phyloP scores from a whole-genome alignment of 176 grass and related monocot genomes.

The Typha latifolia region DNA sequence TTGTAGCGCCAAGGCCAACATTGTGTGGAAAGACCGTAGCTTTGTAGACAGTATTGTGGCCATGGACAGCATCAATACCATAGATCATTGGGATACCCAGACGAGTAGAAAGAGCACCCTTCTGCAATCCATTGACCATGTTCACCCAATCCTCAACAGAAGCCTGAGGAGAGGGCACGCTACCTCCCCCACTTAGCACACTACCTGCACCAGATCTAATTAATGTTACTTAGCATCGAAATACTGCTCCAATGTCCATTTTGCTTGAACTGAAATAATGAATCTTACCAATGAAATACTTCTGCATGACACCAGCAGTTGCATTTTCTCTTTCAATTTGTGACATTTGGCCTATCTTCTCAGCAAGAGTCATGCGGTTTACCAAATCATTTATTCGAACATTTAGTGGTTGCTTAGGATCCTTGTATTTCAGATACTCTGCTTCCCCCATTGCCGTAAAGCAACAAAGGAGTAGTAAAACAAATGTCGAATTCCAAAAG shows the following conservation, averaged over 20 bases:
- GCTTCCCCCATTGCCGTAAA: background rate
- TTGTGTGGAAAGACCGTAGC: slow-evolving; percentile 21
- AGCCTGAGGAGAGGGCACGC: slow-evolving; percentile 11
- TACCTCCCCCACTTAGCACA: slow-evolving; percentile 8
- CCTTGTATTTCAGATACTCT: slow-evolving; percentile 1
- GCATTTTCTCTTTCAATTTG: background rate
- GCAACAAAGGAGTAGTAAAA: background rate
- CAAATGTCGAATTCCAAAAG: background rate
- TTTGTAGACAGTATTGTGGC: slow-evolving; percentile 19
- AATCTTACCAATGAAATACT: background rate
- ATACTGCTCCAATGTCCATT: background rate
- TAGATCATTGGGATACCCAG: slow-evolving; percentile 30
- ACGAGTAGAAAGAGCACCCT: slow-evolving; percentile 17
- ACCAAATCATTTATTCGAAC: slow-evolving; percentile 1
- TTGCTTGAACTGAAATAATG: background rate
- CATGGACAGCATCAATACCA: slow-evolving; percentile 21
- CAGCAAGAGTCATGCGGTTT: background rate
- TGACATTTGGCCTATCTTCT: too few species aligned
- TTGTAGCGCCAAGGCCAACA: slow-evolving; percentile 17
- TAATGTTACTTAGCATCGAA: background rate
- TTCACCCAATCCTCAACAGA: slow-evolving; percentile 15
- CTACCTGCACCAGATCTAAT: background rate
- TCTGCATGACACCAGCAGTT: background rate
- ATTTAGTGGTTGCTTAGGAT: background rate
- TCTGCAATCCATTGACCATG: slow-evolving; percentile 17